Percentiles rank a stretch among this genome's conserved stretches.
These are phyloP conservation scores for Pestalotiopsis sp. DNA, from an alignment of 2,329 filamentous ascomycete genomes.

Conservation along the genomic window DNA sequence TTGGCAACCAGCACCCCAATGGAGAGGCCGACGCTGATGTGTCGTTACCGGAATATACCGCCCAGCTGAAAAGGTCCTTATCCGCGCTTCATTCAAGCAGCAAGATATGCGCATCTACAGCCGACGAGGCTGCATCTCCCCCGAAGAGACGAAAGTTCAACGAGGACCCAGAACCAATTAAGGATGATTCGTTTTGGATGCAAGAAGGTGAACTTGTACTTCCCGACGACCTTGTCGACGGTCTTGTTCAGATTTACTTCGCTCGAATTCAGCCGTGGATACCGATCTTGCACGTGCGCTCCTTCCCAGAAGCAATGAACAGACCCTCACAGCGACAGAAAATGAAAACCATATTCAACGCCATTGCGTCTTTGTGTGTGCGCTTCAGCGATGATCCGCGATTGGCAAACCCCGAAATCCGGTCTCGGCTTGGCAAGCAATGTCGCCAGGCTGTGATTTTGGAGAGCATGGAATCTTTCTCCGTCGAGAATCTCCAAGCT, in stretches of 20 bases:
- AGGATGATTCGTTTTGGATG: background rate
- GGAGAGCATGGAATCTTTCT: conserved; percentile 33
- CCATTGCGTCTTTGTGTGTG: conserved; percentile 32
- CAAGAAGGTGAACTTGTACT: conserved; percentile 19
- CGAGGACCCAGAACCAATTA: background rate
- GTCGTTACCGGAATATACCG: conserved; percentile 22
- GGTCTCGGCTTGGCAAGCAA: conserved; percentile 22
- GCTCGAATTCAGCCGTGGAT: conserved; percentile 42
- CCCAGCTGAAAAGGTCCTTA: conserved; percentile 22
- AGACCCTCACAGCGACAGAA: conserved; percentile 23
- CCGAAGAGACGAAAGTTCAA: background rate
- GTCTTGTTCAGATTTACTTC: conserved; percentile 38
- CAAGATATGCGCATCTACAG: background rate
- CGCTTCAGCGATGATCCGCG: conserved; percentile 32
- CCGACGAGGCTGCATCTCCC: background rate
- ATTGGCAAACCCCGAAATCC: conserved; percentile 22
- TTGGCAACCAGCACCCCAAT: background rate
- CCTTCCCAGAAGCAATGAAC: conserved; percentile 29
- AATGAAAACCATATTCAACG: conserved; percentile 35
- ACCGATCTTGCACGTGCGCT: conserved; percentile 36
- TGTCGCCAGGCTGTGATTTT: conserved; percentile 34
- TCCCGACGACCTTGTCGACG: conserved; percentile 34
- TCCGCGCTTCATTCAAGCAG: conserved; percentile 16
- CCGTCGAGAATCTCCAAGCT: conserved; percentile 38
- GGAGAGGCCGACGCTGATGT: background rate